Evolutionary conservation across 768 basidiomycete genomes (phyloP).

Genomic region (Inosperma sp.): DNA sequence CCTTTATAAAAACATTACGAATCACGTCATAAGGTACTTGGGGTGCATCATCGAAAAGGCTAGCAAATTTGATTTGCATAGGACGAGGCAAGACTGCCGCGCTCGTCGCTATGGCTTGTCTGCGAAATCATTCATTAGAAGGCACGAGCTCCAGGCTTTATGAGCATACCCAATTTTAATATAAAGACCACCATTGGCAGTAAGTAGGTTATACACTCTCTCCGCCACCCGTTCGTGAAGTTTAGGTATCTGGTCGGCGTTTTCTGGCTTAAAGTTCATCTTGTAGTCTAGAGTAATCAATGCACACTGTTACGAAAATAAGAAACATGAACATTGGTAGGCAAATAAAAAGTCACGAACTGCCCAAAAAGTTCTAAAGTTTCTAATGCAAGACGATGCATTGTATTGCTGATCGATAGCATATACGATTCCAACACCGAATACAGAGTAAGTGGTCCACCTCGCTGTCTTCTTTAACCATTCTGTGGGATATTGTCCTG

Average conservation of each 20-base stretch:
- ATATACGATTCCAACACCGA: constrained; percentile 41
- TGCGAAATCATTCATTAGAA: constrained; percentile 19
- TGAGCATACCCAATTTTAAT: constrained; percentile 64
- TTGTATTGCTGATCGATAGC: constrained; percentile 49
- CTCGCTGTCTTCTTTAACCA: constrained; percentile 9
- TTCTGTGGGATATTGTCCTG: not conserved
- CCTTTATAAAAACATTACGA: constrained; percentile 57
- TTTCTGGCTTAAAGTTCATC: constrained; percentile 73
- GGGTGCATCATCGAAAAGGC: constrained; percentile 85
- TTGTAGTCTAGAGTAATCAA: constrained; percentile 81
- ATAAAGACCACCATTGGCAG: constrained; percentile 79
- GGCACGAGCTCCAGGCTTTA: not conserved
- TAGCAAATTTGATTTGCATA: constrained; percentile 77
- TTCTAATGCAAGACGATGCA: constrained; percentile 53
- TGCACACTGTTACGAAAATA: constrained; percentile 45
- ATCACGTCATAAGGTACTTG: constrained; percentile 73
- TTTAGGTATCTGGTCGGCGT: constrained; percentile 67
- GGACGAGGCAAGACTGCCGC: constrained; percentile 79
- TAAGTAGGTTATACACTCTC: constrained; percentile 70
- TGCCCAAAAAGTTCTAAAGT: constrained; percentile 49
- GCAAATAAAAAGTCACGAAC: constrained; percentile 30
- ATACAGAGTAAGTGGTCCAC: constrained; percentile 33
- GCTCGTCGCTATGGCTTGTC: constrained; percentile 81
- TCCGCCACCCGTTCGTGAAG: constrained; percentile 83
- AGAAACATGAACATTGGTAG: not conserved